Base-by-base conservation (phyloP, 2,329 filamentous ascomycete species). In the Ascochyta lentis region DNA sequence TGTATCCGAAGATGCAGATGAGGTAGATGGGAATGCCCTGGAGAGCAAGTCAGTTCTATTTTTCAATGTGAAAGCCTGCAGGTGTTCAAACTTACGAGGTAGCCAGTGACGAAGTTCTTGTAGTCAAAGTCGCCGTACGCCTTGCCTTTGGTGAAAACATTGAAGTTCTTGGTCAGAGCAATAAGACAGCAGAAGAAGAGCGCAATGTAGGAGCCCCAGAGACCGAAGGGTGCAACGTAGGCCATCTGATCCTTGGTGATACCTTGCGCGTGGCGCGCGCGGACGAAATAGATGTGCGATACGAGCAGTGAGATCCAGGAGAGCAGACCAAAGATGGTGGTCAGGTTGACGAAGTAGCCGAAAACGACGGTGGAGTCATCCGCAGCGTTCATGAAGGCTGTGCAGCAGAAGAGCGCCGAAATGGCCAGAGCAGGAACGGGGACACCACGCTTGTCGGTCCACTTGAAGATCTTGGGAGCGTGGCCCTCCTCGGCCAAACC, bases 161-260 rank as follows among this genome's bases (percentile, higher is more conserved):
- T 81, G 76, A 86, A 95, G 81, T 92, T 93, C 83, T 95, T 96
- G 69, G 91, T 94, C 47, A 96, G 71, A 1, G 89, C 84, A 58
- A 95, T 89, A 31, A 95, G 71, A 68, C 83, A 81, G 77, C 89
- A 92, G 77, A 92, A 87, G 68, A 81, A 78, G 2, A 95, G 81
- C 0, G 89, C 89, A 56, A 80, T 78, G 69, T 86, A 86, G 0
- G 88, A 91, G 10, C 91, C 91, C 58, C 73, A 83, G 34, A 86
- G 77, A n/a, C 91, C 90, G 15, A 93, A 81, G 0, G 91, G 91
- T 0, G 90, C 88, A 15, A 81, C 81, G 72, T 88, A 92, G 1
- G 78, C 75, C 60, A 81, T 65, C 54, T 70, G 64, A 24, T 74
- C 70, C 10, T 78, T 69, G n/a, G 75, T 73, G 2, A 82, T 76